phyloP scores from a whole-genome alignment of 768 basidiomycete genomes.

The Mrakia blollopis region DNA sequence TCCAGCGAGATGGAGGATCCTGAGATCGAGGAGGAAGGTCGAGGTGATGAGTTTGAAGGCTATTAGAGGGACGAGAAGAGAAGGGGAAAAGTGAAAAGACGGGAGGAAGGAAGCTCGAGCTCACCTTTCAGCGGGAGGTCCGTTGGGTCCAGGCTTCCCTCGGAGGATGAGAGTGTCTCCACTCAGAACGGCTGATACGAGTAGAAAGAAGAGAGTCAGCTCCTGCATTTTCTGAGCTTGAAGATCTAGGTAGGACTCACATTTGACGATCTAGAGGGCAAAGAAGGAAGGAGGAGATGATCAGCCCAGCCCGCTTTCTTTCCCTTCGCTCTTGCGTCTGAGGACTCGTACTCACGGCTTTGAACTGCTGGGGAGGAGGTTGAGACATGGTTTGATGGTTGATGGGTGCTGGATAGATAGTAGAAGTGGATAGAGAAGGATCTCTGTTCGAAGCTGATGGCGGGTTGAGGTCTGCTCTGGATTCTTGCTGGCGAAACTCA shows the following conservation, averaged over 20 bases:
- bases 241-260: not conserved
- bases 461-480: not conserved
- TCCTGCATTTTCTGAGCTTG: not conserved
- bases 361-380: conserved; percentile 11
- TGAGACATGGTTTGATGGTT: not conserved
- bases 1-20: conserved; percentile 85
- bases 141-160: not conserved
- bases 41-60: too few relatives aligned
- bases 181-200: conserved; percentile 4
- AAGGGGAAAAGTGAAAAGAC: not conserved
- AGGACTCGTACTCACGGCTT: conserved; percentile 11
- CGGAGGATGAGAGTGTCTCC: conserved; percentile 6
- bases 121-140: not conserved
- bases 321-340: not conserved
- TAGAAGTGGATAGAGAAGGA: not conserved
- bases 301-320: not conserved
- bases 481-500: not conserved
- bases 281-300: not conserved
- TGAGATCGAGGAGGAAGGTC: conserved; percentile 40
- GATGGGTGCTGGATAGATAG: not conserved
- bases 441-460: too few relatives aligned
- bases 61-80: too few relatives aligned
- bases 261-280: conserved; percentile 20
- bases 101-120: not conserved
- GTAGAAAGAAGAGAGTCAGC: not conserved